These are phyloP conservation scores for Berberis vulgaris DNA, from an alignment of 164 flowering plant genomes.

Conservation along the genomic window DNA sequence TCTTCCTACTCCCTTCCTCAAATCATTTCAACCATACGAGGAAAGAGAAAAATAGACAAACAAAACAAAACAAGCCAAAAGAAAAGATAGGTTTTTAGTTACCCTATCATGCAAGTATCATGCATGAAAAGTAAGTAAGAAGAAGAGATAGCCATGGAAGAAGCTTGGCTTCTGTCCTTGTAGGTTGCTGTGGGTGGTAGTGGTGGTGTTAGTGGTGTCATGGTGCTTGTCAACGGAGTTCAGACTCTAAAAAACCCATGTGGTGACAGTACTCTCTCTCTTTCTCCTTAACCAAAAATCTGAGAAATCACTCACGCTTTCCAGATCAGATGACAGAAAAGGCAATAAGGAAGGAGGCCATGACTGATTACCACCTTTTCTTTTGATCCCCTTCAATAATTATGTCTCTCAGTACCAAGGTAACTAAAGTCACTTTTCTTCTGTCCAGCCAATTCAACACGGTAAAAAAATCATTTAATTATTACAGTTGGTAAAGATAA, in stretches of 20 bases:
- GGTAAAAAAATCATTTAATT: too few relatives aligned
- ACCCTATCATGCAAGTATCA: conserved; percentile 8
- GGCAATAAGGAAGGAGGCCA: conserved; percentile 26
- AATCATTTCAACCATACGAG: conserved; percentile 2
- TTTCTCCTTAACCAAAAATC: conserved; percentile 5
- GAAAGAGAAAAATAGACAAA: background rate
- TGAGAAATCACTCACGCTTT: conserved; percentile 20
- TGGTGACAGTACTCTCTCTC: conserved; percentile 11
- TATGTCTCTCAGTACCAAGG: background rate
- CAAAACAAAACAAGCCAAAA: conserved; percentile 8
- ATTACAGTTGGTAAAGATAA: too few relatives aligned
- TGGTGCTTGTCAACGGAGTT: background rate
- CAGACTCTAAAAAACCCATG: conserved; percentile 12
- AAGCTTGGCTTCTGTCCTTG: conserved; percentile 1
- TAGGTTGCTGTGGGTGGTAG: conserved; percentile 9
- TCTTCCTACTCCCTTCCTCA: conserved; percentile 9
- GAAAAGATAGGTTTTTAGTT: conserved; percentile 5
- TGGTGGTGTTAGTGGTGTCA: conserved; percentile 30
- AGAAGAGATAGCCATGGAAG: conserved; percentile 9
- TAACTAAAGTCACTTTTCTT: background rate
- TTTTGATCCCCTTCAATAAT: conserved; percentile 11
- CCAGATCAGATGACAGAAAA: conserved; percentile 32
- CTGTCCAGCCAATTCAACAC: too few relatives aligned
- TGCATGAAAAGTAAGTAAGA: conserved; percentile 7
- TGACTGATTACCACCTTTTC: conserved; percentile 23